A percentile compares a stretch with the other conserved stretches of the same genome.
These are phyloP conservation scores for Ceratorhiza oryzae-sativae DNA, from an alignment of 1,284 basidiomycete genomes.

Conservation along the genomic window DNA sequence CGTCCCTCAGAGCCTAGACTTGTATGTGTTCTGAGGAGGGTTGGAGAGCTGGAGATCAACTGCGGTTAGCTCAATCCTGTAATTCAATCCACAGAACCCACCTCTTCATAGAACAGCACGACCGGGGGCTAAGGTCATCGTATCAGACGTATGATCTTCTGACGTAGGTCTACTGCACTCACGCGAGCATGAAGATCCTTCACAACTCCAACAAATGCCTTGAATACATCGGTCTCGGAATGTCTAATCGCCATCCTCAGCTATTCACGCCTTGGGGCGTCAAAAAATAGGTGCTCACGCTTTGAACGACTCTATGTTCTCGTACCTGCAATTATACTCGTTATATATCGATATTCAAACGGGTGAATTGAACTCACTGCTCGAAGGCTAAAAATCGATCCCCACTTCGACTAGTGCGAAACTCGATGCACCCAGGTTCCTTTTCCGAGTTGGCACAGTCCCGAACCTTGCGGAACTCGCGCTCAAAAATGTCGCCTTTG, in stretches of 20 bases:
- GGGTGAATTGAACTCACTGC: slow-evolving; percentile 15
- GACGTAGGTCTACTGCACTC: not conserved
- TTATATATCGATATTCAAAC: no score
- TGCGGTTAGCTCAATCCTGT: not conserved
- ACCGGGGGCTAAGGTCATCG: slow-evolving; percentile 8
- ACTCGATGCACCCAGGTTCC: slow-evolving; percentile 38
- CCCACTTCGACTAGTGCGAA: slow-evolving; percentile 32
- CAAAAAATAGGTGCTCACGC: not conserved
- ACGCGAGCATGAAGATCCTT: slow-evolving; percentile 31
- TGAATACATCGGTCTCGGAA: slow-evolving; percentile 34
- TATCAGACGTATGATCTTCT: not conserved
- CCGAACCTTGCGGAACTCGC: slow-evolving; percentile 34
- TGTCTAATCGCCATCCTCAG: not conserved
- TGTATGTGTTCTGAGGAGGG: slow-evolving; percentile 12
- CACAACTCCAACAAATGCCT: slow-evolving; percentile 32
- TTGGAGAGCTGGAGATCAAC: slow-evolving; percentile 7
- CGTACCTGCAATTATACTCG: no score
- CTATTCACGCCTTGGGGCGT: not conserved
- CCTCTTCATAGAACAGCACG: slow-evolving; percentile 37
- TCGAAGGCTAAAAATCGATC: slow-evolving; percentile 36
- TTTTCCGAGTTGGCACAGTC: slow-evolving; percentile 38
- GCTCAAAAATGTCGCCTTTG: slow-evolving; percentile 28
- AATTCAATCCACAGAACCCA: not conserved
- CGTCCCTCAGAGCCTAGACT: slow-evolving; percentile 8
- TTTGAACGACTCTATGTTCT: slow-evolving; percentile 22